Percentiles rank a stretch among this genome's conserved stretches.
Conservation (phyloP, 2,329 filamentous ascomycete species). For the Fusarium acutatum region DNA sequence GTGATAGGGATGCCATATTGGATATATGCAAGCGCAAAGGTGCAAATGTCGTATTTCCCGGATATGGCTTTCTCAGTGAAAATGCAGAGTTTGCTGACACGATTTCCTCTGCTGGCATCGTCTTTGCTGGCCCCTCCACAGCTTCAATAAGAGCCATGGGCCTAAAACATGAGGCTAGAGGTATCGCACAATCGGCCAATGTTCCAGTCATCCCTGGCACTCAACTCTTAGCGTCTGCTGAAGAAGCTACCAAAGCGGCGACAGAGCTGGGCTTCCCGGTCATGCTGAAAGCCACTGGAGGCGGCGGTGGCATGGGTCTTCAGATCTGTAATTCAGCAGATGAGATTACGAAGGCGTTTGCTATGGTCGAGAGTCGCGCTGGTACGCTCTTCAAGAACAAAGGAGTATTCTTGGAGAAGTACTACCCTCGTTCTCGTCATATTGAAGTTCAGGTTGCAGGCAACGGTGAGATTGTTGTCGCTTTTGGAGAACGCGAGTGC, state of each 20-base stretch:
- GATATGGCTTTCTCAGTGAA: not conserved
- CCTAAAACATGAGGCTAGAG: not conserved
- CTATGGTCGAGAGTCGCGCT: not conserved
- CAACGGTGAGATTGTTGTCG: conserved; percentile 46
- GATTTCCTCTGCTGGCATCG: not conserved
- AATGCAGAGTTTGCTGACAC: not conserved
- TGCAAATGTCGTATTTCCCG: not conserved
- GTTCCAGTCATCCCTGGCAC: not conserved
- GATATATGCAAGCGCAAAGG: not conserved
- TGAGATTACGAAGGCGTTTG: not conserved
- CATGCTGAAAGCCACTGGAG: not conserved
- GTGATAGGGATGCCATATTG: not conserved
- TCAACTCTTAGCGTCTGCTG: not conserved
- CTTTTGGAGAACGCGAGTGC: conserved; percentile 73
- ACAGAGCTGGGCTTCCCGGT: not conserved
- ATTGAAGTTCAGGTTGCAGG: not conserved
- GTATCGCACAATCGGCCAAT: not conserved
- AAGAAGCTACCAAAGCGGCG: not conserved
- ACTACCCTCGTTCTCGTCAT: not conserved
- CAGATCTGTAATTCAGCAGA: not conserved
- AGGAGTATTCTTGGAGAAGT: not conserved
- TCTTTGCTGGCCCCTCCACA: not conserved
- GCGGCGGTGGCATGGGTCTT: not conserved
- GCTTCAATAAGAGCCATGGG: not conserved
- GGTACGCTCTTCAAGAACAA: not conserved